These are phyloP conservation scores for Alternaria sp. DNA, from an alignment of 2,329 filamentous ascomycete genomes.

Conservation along the genomic window DNA sequence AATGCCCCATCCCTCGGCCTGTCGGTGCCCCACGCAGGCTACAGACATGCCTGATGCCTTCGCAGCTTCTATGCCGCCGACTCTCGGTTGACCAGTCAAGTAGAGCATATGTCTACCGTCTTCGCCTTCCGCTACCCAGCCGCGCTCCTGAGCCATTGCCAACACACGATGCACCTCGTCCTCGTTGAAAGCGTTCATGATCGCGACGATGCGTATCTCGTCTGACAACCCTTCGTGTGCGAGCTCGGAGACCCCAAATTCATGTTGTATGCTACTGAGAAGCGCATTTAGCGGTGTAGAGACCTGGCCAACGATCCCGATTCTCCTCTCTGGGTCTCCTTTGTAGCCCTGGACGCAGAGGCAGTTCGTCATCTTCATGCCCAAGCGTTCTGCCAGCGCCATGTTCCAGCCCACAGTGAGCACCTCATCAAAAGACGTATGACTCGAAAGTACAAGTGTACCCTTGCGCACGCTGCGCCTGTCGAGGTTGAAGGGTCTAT, in stretches of 20 bases:
- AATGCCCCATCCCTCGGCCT: constrained; percentile 55
- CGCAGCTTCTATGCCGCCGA: constrained; percentile 46
- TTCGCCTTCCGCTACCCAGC: constrained; percentile 34
- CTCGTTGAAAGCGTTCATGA: constrained; percentile 54
- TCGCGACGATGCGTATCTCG: constrained; percentile 44
- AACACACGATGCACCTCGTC: constrained; percentile 50
- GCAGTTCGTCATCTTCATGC: constrained; percentile 37
- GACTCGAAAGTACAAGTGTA: constrained; percentile 47
- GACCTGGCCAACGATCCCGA: constrained; percentile 48
- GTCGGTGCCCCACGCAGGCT: constrained; percentile 51
- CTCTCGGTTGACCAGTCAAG: constrained; percentile 51
- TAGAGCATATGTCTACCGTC: constrained; percentile 48
- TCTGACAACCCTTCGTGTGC: constrained; percentile 34
- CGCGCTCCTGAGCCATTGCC: constrained; percentile 34
- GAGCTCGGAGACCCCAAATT: constrained; percentile 43
- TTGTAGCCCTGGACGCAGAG: constrained; percentile 53
- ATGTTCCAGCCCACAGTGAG: constrained; percentile 53
- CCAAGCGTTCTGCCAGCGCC: constrained; percentile 44
- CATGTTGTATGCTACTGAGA: constrained; percentile 30
- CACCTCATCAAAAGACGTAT: constrained; percentile 51
- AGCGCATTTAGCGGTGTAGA: constrained; percentile 23
- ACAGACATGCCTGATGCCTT: constrained; percentile 45
- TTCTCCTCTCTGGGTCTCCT: constrained; percentile 48
- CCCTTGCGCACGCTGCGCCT: constrained; percentile 38
- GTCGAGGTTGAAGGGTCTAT: constrained; percentile 46